These are phyloP conservation scores for Echites panduratus DNA, from an alignment of 257 asterid genomes.

Conservation along the genomic window DNA sequence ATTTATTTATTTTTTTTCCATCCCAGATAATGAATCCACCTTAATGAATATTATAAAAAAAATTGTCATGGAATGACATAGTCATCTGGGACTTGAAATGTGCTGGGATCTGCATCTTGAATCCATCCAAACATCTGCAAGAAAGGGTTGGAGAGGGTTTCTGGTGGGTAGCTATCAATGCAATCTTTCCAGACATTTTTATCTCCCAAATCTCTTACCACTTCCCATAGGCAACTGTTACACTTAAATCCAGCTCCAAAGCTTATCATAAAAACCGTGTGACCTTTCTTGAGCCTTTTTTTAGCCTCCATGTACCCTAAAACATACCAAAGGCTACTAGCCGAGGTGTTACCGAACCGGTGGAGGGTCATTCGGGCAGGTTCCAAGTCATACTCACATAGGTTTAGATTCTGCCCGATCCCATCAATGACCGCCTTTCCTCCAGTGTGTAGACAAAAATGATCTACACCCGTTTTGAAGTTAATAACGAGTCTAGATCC, in stretches of 20 bases:
- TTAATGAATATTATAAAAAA: conserved; percentile 2
- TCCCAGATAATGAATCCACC: not conserved
- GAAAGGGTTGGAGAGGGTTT: conserved; percentile 59
- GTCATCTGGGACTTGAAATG: conserved; percentile 51
- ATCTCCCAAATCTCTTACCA: conserved; percentile 59
- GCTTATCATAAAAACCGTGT: conserved; percentile 68
- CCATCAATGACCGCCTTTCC: conserved; percentile 94
- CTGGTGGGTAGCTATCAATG: conserved; percentile 51
- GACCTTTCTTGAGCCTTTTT: conserved; percentile 66
- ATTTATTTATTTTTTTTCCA: too few relatives aligned
- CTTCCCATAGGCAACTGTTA: conserved; percentile 88
- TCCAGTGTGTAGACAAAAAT: conserved; percentile 86
- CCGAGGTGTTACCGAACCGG: conserved; percentile 91
- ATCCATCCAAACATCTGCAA: conserved; percentile 83
- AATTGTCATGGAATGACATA: conserved; percentile 50
- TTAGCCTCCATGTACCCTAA: conserved; percentile 88
- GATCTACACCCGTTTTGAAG: conserved; percentile 71
- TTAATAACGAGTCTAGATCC: conserved; percentile 41
- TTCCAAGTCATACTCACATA: conserved; percentile 68
- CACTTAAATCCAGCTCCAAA: conserved; percentile 98
- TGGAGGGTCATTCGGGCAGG: conserved; percentile 98
- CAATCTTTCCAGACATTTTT: conserved; percentile 58
- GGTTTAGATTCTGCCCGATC: conserved; percentile 38
- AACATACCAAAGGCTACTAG: conserved; percentile 87
- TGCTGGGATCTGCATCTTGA: conserved; percentile 51